These are phyloP conservation scores for Dothiorella sarmentorum DNA, from an alignment of 2,329 filamentous ascomycete species.

Conservation along the genomic window DNA sequence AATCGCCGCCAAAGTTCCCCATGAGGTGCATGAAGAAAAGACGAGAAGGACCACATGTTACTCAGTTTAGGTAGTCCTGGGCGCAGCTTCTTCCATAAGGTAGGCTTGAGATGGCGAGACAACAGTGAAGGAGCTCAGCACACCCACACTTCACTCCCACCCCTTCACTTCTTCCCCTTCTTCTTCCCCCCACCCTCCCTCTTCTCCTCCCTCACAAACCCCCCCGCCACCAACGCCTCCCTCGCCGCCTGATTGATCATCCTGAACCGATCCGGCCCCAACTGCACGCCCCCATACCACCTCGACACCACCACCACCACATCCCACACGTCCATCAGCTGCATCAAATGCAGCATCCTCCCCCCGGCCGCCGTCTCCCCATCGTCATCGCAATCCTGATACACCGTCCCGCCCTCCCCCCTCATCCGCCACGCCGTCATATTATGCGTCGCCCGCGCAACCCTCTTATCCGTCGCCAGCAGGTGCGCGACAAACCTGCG, in stretches of 20 bases:
- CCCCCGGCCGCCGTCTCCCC: conserved; percentile 90
- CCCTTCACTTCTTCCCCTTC: conserved; percentile 21
- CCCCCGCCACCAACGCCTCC: conserved; percentile 77
- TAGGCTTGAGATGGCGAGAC: too few species aligned
- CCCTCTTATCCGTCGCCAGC: conserved; percentile 76
- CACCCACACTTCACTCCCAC: background rate
- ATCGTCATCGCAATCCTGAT: conserved; percentile 94
- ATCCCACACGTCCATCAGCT: conserved; percentile 92
- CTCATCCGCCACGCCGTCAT: conserved; percentile 91
- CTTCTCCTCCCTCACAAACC: conserved; percentile 58
- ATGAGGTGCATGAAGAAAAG: too few species aligned
- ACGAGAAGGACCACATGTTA: too few species aligned
- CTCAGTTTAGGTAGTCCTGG: too few species aligned
- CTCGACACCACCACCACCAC: conserved; percentile 88
- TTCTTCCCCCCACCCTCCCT: conserved; percentile 34
- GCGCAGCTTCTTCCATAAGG: too few species aligned
- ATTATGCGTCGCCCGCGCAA: conserved; percentile 87
- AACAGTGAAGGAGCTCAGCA: too few species aligned
- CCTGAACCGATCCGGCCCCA: conserved; percentile 86
- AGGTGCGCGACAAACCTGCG: conserved; percentile 69
- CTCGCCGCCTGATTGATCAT: conserved; percentile 84
- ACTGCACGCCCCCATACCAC: conserved; percentile 90
- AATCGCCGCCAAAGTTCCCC: too few species aligned
- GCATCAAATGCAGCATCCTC: conserved; percentile 82
- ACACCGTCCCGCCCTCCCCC: conserved; percentile 53